Evolutionary conservation across 2,329 filamentous ascomycete species (phyloP).

Genomic region (Decorospora gaudefroyi): DNA sequence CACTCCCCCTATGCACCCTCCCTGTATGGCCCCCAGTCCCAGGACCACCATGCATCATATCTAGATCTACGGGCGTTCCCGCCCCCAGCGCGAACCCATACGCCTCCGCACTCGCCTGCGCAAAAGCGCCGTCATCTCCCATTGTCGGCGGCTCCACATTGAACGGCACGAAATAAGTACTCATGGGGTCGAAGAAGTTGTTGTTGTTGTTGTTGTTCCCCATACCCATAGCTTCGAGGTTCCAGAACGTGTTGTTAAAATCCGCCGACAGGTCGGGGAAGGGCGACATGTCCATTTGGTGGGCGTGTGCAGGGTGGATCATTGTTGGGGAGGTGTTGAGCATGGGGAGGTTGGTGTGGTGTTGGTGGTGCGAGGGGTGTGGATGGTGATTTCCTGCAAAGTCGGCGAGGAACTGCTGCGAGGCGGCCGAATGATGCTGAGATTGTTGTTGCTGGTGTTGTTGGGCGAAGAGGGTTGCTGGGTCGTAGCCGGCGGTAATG

Average conservation of each 20-base stretch:
- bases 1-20: constrained; percentile 4
- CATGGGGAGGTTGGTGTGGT: constrained; percentile 47
- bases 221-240: constrained; percentile 40
- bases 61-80: constrained; percentile 16
- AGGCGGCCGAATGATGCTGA: constrained; percentile 22
- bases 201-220: constrained; percentile 20
- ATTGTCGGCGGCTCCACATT: constrained; percentile 75
- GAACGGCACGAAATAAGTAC: constrained; percentile 91
- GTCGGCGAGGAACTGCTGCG: constrained; percentile 51
- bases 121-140: constrained; percentile 46
- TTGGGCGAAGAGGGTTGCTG: constrained; percentile 34
- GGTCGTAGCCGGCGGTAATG: constrained; percentile 36
- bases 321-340: constrained; percentile 41
- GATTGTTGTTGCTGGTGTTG: constrained; percentile 28
- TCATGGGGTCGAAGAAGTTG: constrained; percentile 52
- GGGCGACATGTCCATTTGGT: constrained; percentile 41
- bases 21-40: too few species aligned
- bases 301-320: constrained; percentile 35
- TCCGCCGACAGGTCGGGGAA: constrained; percentile 42
- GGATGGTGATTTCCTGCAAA: constrained; percentile 51
- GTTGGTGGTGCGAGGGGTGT: constrained; percentile 45
- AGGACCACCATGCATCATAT: constrained; percentile 15
- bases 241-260: constrained; percentile 43
- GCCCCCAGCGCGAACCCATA: constrained; percentile 19
- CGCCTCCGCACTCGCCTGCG: constrained; percentile 15